Evolutionary conservation across 140 eudicot species (phyloP).

Genomic region (Flaveria floridana): DNA sequence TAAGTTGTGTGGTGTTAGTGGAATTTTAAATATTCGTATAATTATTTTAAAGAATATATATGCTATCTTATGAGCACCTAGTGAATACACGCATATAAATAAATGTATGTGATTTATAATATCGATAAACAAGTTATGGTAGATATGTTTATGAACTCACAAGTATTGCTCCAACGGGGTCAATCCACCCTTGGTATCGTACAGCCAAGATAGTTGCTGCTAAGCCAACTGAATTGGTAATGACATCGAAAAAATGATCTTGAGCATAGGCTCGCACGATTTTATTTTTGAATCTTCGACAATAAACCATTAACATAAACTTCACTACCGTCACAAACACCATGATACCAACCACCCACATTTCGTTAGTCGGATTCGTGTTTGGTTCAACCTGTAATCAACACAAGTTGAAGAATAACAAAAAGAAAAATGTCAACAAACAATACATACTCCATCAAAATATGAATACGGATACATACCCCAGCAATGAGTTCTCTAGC

Average conservation of each 20-base stretch:
- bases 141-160: slow-evolving; percentile 39
- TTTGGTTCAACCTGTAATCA: slow-evolving; percentile 48
- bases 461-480: slow-evolving; percentile 37
- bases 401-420: neutral
- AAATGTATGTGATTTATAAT: too few relatives aligned
- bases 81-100: too few relatives aligned
- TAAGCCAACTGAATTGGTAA: slow-evolving; percentile 83
- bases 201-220: slow-evolving; percentile 75
- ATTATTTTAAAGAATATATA: too few relatives aligned
- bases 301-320: slow-evolving; percentile 63
- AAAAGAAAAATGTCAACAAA: neutral
- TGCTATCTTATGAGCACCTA: too few relatives aligned
- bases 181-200: slow-evolving; percentile 79
- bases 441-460: neutral
- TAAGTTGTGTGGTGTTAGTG: too few relatives aligned
- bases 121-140: neutral
- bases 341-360: slow-evolving; percentile 96
- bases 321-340: slow-evolving; percentile 65
- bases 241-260: slow-evolving; percentile 87
- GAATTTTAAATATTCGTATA: too few relatives aligned
- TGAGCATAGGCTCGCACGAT: slow-evolving; percentile 88
- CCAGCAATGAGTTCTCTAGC: slow-evolving; percentile 45
- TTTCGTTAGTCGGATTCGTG: slow-evolving; percentile 48
- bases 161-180: slow-evolving; percentile 85
- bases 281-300: slow-evolving; percentile 73